Evolutionary conservation across 306 rosid species (phyloP).

Genomic region (Quercus glauca): DNA sequence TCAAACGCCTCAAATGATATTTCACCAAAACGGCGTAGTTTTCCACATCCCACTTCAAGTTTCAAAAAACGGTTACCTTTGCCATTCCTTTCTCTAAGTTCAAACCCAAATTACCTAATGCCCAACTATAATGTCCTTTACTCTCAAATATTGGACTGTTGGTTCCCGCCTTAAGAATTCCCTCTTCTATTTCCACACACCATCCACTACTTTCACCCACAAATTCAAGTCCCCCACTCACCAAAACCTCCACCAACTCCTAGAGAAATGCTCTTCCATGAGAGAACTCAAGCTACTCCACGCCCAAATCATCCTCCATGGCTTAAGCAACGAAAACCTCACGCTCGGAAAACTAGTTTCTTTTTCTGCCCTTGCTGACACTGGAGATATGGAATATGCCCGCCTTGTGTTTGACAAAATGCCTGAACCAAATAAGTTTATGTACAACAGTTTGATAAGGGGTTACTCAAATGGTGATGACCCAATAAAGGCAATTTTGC

Average conservation of each 20-base stretch:
- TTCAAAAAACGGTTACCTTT: not conserved
- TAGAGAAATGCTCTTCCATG: slow-evolving; percentile 58
- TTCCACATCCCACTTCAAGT: not conserved
- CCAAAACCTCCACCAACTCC: slow-evolving; percentile 50
- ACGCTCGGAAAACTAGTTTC: slow-evolving; percentile 54
- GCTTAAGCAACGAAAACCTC: slow-evolving; percentile 37
- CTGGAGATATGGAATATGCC: slow-evolving; percentile 46
- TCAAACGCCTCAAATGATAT: not conserved
- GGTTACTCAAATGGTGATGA: slow-evolving; percentile 50
- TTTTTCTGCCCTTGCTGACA: slow-evolving; percentile 29
- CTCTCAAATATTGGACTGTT: slow-evolving; percentile 28
- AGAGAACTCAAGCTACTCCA: slow-evolving; percentile 51
- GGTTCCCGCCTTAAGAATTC: slow-evolving; percentile 37
- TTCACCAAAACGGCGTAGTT: not conserved
- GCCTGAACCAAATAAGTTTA: slow-evolving; percentile 58
- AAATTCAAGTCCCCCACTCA: slow-evolving; percentile 44
- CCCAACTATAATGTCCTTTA: slow-evolving; percentile 24
- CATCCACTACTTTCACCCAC: slow-evolving; percentile 19
- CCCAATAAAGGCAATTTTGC: slow-evolving; percentile 32
- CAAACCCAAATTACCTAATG: not conserved
- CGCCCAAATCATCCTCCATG: slow-evolving; percentile 60
- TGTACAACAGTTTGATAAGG: slow-evolving; percentile 68
- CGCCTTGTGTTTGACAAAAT: slow-evolving; percentile 45
- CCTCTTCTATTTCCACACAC: slow-evolving; percentile 13
- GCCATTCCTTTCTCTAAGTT: not conserved